Conservation (phyloP, 176 grass and related monocot species). For the Ensete ventricosum region DNA sequence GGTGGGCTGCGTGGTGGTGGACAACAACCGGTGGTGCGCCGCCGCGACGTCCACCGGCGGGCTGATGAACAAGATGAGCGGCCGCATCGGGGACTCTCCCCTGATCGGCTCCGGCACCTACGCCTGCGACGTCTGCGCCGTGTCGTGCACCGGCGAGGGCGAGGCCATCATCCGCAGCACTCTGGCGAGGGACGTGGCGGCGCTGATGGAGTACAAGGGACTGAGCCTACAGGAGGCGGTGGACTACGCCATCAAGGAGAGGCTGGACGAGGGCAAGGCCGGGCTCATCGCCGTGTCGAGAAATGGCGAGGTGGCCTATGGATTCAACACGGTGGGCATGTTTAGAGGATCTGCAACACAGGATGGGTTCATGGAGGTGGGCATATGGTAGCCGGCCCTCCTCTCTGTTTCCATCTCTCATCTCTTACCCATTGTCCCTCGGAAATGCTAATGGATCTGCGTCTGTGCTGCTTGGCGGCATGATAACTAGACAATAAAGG, state of each 20-base stretch:
- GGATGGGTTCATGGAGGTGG: conserved; percentile 10
- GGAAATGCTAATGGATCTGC: too few species aligned
- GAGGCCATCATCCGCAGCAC: conserved; percentile 20
- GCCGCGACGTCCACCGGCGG: conserved; percentile 17
- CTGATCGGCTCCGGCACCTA: conserved; percentile 12
- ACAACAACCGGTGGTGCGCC: background rate
- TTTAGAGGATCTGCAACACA: background rate
- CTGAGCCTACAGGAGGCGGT: conserved; percentile 3
- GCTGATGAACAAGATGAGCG: conserved; percentile 19
- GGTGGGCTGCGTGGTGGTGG: conserved; percentile 17
- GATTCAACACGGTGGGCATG: conserved; percentile 14
- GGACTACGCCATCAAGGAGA: background rate
- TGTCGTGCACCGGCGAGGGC: conserved; percentile 16
- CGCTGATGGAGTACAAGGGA: conserved; percentile 20
- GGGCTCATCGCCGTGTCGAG: conserved; percentile 8
- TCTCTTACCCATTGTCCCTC: too few species aligned
- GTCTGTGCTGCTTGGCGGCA: too few species aligned
- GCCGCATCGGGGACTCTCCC: conserved; percentile 17
- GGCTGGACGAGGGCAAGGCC: conserved; percentile 13
- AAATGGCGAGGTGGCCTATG: conserved; percentile 11
- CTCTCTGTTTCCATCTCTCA: background rate
- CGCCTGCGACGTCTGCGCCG: conserved; percentile 6
- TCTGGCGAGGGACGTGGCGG: conserved; percentile 20
- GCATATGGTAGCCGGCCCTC: background rate
- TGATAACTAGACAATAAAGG: too few species aligned